A percentile compares a stretch with the other conserved stretches of the same genome.
Evolutionary conservation across 2,329 filamentous ascomycete species (phyloP).

Genomic region (Berkeleyomyces basicola): DNA sequence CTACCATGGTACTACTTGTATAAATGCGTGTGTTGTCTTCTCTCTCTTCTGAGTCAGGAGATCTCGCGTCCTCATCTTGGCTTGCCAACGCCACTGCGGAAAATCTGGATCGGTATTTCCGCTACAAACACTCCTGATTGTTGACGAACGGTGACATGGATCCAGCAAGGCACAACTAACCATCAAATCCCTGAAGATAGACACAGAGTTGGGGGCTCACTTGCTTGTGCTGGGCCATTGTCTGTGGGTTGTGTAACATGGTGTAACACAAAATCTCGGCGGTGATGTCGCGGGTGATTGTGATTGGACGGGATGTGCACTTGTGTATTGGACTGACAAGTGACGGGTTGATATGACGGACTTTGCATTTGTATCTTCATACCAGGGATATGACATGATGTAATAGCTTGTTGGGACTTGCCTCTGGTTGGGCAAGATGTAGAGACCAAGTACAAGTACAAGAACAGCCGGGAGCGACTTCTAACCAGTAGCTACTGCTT

Average conservation of each 20-base stretch:
- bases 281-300: background rate
- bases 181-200: no score
- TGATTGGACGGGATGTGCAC: background rate
- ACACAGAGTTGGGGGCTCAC: no score
- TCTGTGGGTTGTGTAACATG: background rate
- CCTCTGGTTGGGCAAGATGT: no score
- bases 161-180: no score
- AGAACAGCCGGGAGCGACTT: no score
- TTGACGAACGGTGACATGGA: no score
- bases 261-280: background rate
- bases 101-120: background rate
- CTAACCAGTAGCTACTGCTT: no score
- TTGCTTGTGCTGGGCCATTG: background rate
- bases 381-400: no score
- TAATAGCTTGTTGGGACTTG: no score
- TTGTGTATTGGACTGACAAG: background rate
- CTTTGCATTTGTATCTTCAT: background rate
- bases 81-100: background rate
- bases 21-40: background rate
- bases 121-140: no score
- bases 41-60: background rate
- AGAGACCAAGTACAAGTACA: no score
- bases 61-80: background rate
- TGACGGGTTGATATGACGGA: background rate
- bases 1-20: no score